phyloP scores from a whole-genome alignment of 345 rosid genomes.

The Salix koriyanagi region DNA sequence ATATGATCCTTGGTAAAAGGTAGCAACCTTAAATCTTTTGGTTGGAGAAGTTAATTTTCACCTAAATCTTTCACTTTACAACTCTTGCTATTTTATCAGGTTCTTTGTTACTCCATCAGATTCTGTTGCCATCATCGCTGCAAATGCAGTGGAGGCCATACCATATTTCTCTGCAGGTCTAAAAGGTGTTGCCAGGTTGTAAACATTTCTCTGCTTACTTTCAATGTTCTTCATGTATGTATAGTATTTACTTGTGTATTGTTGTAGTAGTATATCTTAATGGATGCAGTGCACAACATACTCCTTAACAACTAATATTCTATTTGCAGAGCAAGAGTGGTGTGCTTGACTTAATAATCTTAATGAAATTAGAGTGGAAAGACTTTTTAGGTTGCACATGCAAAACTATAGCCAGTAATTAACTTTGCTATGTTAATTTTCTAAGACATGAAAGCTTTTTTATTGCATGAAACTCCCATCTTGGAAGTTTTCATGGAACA shows the following conservation, averaged over 20 bases:
- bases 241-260: background rate
- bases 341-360: background rate
- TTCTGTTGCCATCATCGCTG: constrained; percentile 97
- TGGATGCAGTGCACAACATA: background rate
- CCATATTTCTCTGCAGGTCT: constrained; percentile 92
- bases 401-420: background rate
- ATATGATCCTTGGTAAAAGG: constrained; percentile 99
- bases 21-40: constrained; percentile 14
- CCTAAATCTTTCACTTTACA: constrained; percentile 7
- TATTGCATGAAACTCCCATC: background rate
- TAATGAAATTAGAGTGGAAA: background rate
- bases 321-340: background rate
- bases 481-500: background rate
- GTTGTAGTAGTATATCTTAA: background rate
- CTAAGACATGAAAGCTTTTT: background rate
- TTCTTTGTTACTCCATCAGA: constrained; percentile 99
- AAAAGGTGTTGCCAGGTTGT: constrained; percentile 97
- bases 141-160: constrained; percentile 85
- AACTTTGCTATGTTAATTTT: background rate
- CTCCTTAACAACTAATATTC: background rate
- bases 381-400: background rate
- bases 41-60: background rate
- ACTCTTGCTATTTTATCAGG: constrained; percentile 36
- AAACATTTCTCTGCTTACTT: constrained; percentile 9
- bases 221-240: background rate